Evolutionary conservation across 495 filamentous ascomycete species (phyloP), one percentile per base, ranked within the genome.

Genomic region (Stereocaulon alpinum): DNA sequence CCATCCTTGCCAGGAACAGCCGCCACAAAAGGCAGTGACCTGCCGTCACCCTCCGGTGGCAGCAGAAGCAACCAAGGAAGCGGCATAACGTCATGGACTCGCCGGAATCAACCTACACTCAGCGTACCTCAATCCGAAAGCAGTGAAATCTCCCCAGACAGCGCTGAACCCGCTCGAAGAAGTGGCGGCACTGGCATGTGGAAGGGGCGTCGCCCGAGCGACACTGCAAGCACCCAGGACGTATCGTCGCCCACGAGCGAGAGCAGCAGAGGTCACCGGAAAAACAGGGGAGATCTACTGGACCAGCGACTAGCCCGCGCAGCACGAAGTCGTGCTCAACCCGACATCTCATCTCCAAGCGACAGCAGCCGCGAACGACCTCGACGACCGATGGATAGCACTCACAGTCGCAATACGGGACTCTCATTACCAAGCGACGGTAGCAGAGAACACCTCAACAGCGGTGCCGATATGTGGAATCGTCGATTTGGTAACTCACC

Each of bases 31-130:
- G 48, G 58, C 32, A 64, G 53, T n/a, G 45, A 54, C 29, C 12
- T 34, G 40, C 58, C 58, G 2, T 64, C 62, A 12, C 62, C 62
- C 6, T 40, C 49, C 11, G 60, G 58, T 37, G 52, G 37, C 27
- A 32, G 14, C 37, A 44, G 14, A 29, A 59, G 14, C 30, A 59
- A 45, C 4, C 37, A 49, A 45, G 24, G 30, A 47, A 51, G 48
- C 24, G 37, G 49, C 18, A 17, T 52, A 5, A n/a, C 30, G 0
- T 53, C 58, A 5, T 54, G 58, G 58, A 53, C 7, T 6, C 40
- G 58, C 7, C 40, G 58, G 30, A 49, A 47, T 9, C 47, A 42
- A 30, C 48, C 49, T 14, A 44, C 51, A n/a, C 58, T 40, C 14
- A 51, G 32, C 48, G 29, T 48, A 15, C 50, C 58, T 6, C 18